These are phyloP conservation scores for Cavenderia fasciculata DNA, from an alignment of 78 protist genomes.

Conservation along the genomic window DNA sequence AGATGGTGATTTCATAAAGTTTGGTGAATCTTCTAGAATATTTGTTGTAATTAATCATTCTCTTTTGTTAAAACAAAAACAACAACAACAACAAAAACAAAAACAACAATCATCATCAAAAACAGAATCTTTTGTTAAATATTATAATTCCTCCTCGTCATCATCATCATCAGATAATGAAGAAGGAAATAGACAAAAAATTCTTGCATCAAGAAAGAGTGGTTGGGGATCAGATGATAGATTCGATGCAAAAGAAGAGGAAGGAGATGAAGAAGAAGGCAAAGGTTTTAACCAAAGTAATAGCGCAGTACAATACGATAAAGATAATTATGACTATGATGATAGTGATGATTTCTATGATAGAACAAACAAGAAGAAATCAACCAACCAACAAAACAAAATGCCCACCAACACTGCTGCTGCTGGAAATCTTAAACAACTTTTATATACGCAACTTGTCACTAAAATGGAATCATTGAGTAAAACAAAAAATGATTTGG, in stretches of 20 bases:
- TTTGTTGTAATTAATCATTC: constrained; percentile 25
- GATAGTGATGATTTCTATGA: constrained; percentile 47
- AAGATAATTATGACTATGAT: constrained; percentile 8
- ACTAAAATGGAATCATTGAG: not conserved
- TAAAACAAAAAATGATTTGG: not conserved
- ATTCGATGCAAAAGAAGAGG: constrained; percentile 9
- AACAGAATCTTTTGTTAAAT: not conserved
- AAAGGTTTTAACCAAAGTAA: constrained; percentile 1
- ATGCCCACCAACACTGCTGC: too few species aligned
- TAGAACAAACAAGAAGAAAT: constrained; percentile 22
- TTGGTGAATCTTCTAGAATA: constrained; percentile 81
- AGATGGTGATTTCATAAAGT: constrained; percentile 56
- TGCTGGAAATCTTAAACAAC: too few species aligned
- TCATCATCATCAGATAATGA: not conserved
- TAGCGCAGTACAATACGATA: not conserved
- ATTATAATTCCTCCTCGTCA: not conserved
- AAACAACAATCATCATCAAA: not conserved
- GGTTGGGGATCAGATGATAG: constrained; percentile 8
- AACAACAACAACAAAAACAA: constrained; percentile 1
- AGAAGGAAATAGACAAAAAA: not conserved
- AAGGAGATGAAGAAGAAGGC: constrained; percentile 1
- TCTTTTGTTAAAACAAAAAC: not conserved
- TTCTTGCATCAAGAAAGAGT: not conserved
- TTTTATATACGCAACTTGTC: too few species aligned
- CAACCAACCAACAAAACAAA: not conserved